phyloP scores from a whole-genome alignment of 805 yeast species.

The Wickerhamiella kurtzmanii region DNA sequence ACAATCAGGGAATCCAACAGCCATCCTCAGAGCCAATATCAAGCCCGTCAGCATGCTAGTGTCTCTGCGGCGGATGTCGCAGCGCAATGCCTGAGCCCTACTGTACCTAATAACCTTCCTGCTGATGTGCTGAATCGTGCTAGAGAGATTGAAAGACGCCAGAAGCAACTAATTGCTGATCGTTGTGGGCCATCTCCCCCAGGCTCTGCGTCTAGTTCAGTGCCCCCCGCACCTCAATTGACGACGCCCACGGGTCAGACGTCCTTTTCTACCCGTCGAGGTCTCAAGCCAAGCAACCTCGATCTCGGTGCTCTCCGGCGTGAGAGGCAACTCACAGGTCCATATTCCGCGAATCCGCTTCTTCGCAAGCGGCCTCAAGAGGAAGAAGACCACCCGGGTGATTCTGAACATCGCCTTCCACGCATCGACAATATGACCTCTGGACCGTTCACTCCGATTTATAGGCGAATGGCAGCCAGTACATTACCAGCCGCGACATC shows the following conservation, averaged over 20 bases:
- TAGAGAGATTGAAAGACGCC: slow-evolving; percentile 13
- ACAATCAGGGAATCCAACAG: not conserved
- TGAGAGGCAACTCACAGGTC: slow-evolving; percentile 16
- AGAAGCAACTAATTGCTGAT: slow-evolving; percentile 10
- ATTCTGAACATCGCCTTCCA: not conserved
- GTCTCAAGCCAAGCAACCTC: slow-evolving; percentile 2
- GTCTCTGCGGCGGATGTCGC: slow-evolving; percentile 10
- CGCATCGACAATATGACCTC: not conserved
- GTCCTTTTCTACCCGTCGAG: not conserved
- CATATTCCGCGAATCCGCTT: slow-evolving; percentile 15
- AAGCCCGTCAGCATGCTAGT: slow-evolving; percentile 1
- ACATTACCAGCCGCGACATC: not conserved
- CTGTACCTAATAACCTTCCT: slow-evolving; percentile 10
- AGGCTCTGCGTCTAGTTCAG: not conserved
- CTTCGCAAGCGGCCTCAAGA: slow-evolving; percentile 11
- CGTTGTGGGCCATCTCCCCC: not conserved
- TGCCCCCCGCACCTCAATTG: not conserved
- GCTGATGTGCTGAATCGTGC: slow-evolving; percentile 8
- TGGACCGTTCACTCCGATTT: slow-evolving; percentile 3
- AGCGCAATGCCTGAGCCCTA: slow-evolving; percentile 14
- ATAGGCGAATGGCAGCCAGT: slow-evolving; percentile 10
- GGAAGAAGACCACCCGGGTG: slow-evolving; percentile 11
- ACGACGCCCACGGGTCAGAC: not conserved
- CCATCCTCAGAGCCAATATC: not conserved
- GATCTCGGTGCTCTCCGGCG: slow-evolving; percentile 12